These are phyloP conservation scores for Acmispon strigosus DNA, from an alignment of 306 rosid genomes.

Conservation along the genomic window DNA sequence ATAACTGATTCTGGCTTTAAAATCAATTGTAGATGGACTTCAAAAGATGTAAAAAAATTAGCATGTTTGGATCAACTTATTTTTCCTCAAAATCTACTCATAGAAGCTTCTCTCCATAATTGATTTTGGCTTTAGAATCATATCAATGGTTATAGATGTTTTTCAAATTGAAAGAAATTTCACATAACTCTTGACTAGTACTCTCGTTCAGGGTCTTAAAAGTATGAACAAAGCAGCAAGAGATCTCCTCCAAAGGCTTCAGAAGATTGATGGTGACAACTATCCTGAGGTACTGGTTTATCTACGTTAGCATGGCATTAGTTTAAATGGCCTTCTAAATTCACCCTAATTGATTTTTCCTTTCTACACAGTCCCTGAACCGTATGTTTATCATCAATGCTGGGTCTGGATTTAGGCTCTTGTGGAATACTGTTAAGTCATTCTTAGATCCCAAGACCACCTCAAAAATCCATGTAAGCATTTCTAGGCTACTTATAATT, in stretches of 20 bases:
- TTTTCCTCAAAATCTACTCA: too few relatives aligned
- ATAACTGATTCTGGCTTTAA: too few relatives aligned
- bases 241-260: slow-evolving; percentile 77
- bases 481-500: not conserved
- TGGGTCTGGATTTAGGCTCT: slow-evolving; percentile 95
- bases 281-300: slow-evolving; percentile 75
- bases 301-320: not conserved
- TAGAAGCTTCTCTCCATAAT: too few relatives aligned
- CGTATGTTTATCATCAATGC: slow-evolving; percentile 99
- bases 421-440: slow-evolving; percentile 90
- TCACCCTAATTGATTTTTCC: slow-evolving; percentile 4
- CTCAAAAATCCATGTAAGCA: slow-evolving; percentile 76
- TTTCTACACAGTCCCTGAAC: slow-evolving; percentile 50
- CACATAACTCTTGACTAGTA: not conserved
- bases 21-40: too few relatives aligned
- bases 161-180: not conserved
- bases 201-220: slow-evolving; percentile 61
- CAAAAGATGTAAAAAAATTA: not conserved
- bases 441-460: slow-evolving; percentile 97
- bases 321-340: not conserved
- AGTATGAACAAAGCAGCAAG: slow-evolving; percentile 83
- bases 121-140: not conserved
- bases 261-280: slow-evolving; percentile 94
- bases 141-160: not conserved
- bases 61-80: not conserved